Evolutionary conservation across 345 rosid genomes (phyloP).

Genomic region (Microcos paniculata): DNA sequence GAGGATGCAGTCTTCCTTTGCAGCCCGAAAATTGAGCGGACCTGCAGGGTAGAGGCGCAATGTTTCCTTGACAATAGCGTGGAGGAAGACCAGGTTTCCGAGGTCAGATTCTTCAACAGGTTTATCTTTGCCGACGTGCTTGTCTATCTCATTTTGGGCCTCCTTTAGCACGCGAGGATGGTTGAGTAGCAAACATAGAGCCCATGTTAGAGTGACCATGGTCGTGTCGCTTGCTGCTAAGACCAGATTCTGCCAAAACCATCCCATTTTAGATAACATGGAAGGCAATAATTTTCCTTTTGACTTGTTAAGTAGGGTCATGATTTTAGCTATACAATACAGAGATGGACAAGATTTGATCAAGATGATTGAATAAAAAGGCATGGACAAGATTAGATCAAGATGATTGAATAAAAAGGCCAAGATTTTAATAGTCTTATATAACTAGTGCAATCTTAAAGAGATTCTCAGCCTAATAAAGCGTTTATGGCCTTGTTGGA

Average conservation of each 20-base stretch:
- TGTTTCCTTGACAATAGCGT: constrained; percentile 39
- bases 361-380: not conserved
- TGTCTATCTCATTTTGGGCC: constrained; percentile 18
- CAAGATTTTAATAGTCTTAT: not conserved
- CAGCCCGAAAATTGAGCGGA: too few relatives aligned
- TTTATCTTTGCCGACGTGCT: constrained; percentile 22
- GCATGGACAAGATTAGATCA: too few relatives aligned
- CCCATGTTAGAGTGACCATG: constrained; percentile 15
- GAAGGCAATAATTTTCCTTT: not conserved
- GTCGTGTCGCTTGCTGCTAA: constrained; percentile 16
- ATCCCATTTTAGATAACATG: too few relatives aligned
- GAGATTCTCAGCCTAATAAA: not conserved
- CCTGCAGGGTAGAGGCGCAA: constrained; percentile 33
- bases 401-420: not conserved
- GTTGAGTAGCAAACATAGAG: constrained; percentile 18
- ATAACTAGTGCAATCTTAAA: not conserved
- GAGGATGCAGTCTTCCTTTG: too few relatives aligned
- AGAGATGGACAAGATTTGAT: too few relatives aligned
- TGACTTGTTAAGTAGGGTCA: too few relatives aligned
- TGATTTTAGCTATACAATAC: not conserved
- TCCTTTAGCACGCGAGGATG: not conserved
- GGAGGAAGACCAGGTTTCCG: constrained; percentile 20
- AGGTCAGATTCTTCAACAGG: constrained; percentile 26
- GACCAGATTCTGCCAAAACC: constrained; percentile 21
- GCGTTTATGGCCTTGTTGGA: too few relatives aligned